These are phyloP conservation scores for Lactarius sp. DNA, from an alignment of 768 basidiomycete species.

Conservation along the genomic window DNA sequence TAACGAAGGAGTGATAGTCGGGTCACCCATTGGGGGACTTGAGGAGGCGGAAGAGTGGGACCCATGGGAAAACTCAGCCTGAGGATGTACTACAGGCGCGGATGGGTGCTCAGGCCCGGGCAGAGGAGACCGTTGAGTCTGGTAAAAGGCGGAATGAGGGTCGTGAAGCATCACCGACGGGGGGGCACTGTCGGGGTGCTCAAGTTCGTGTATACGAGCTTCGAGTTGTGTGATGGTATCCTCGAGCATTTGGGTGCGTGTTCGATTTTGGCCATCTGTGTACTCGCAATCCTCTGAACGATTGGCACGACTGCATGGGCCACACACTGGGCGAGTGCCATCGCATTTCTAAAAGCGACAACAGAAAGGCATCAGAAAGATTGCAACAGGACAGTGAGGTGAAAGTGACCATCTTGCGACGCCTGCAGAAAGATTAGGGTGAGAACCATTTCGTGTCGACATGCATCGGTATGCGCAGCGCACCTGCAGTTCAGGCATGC, in stretches of 20 bases:
- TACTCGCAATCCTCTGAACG: conserved; percentile 68
- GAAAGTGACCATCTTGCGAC: conserved; percentile 23
- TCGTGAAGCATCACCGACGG: conserved; percentile 24
- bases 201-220: conserved; percentile 40
- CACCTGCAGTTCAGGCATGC: conserved; percentile 27
- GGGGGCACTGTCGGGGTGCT: conserved; percentile 20
- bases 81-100: neutral
- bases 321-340: conserved; percentile 57
- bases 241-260: conserved; percentile 54
- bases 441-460: neutral
- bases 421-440: conserved; percentile 4
- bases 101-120: neutral
- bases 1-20: neutral
- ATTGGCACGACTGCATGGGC: conserved; percentile 52
- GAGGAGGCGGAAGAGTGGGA: conserved; percentile 16
- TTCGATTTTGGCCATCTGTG: conserved; percentile 53
- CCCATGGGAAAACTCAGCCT: conserved; percentile 4
- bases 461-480: neutral
- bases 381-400: neutral
- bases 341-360: conserved; percentile 55
- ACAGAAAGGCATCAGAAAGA: neutral
- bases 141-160: conserved; percentile 18
- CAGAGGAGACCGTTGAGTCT: conserved; percentile 10
- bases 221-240: conserved; percentile 53
- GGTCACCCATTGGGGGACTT: conserved; percentile 12